Evolutionary conservation across 2,329 filamentous ascomycete genomes (phyloP).

Genomic region (Parafenestella ontariensis): DNA sequence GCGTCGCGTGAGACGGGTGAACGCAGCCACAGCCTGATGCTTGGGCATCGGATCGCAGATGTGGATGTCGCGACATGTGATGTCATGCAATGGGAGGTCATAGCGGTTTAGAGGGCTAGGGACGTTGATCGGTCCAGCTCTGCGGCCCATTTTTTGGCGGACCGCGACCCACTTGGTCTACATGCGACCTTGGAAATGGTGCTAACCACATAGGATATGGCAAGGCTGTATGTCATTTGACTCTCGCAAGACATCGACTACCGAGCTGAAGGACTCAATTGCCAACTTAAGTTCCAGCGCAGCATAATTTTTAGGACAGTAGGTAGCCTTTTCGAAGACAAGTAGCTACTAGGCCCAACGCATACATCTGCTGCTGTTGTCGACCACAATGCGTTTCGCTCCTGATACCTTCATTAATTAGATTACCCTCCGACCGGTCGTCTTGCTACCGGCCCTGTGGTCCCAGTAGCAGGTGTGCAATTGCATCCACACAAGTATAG

Average conservation of each 20-base stretch:
- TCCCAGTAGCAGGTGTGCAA: slow-evolving; percentile 29
- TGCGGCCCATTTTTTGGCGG: no score
- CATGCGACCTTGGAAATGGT: not conserved
- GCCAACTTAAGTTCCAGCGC: not conserved
- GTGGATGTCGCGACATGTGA: not conserved
- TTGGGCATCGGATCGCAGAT: not conserved
- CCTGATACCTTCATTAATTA: not conserved
- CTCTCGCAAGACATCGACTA: not conserved
- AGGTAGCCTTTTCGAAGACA: not conserved
- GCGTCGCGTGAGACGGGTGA: slow-evolving; percentile 2
- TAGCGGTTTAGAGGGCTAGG: not conserved
- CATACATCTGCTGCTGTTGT: not conserved
- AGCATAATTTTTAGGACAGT: not conserved
- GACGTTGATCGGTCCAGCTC: not conserved
- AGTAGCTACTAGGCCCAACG: not conserved
- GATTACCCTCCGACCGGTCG: not conserved
- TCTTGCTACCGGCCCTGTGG: slow-evolving; percentile 4
- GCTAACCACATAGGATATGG: not conserved
- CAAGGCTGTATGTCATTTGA: not conserved
- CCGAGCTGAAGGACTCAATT: not conserved
- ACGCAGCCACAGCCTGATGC: not conserved
- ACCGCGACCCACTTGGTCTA: not conserved
- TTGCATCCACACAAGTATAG: slow-evolving; percentile 40
- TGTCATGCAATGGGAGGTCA: not conserved
- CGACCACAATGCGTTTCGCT: not conserved